Conservation (phyloP, 371 early-diverging fungal genomes). For the Lichtheimia hyalospora region DNA sequence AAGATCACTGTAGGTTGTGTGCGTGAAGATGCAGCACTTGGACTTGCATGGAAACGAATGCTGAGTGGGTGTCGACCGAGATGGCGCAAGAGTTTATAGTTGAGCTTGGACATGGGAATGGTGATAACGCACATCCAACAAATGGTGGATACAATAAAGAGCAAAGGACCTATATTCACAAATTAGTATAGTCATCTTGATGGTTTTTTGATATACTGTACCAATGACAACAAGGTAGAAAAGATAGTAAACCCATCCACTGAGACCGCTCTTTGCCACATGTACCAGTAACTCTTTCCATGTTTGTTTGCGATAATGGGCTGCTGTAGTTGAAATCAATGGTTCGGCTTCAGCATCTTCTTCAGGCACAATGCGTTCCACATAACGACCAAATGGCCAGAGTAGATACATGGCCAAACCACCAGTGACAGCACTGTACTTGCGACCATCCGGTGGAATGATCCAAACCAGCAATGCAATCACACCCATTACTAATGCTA, state of each 20-base stretch:
- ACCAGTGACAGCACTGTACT: slow-evolving; percentile 57
- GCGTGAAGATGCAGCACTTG: slow-evolving; percentile 32
- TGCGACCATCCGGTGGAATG: slow-evolving; percentile 51
- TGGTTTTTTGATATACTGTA: slow-evolving; percentile 14
- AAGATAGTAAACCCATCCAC: slow-evolving; percentile 62
- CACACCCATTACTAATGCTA: slow-evolving; percentile 62
- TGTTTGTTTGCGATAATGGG: slow-evolving; percentile 5
- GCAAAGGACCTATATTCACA: slow-evolving; percentile 64
- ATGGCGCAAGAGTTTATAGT: slow-evolving; percentile 71
- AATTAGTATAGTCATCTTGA: background rate
- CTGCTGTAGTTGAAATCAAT: slow-evolving; percentile 9
- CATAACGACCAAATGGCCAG: slow-evolving; percentile 95
- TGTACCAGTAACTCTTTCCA: slow-evolving; percentile 7
- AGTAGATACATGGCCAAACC: slow-evolving; percentile 77
- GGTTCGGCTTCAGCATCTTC: slow-evolving; percentile 33
- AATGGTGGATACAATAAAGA: slow-evolving; percentile 68
- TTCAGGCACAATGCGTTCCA: slow-evolving; percentile 51
- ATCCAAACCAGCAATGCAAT: slow-evolving; percentile 48
- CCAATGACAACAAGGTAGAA: slow-evolving; percentile 50
- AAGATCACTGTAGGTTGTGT: slow-evolving; percentile 61
- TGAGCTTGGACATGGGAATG: slow-evolving; percentile 93
- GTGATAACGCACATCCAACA: slow-evolving; percentile 88
- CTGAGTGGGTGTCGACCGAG: slow-evolving; percentile 78
- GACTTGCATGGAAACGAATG: slow-evolving; percentile 69
- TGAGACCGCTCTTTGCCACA: slow-evolving; percentile 40